phyloP scores from a whole-genome alignment of 768 basidiomycete species.

The Mycena albidolilacea region DNA sequence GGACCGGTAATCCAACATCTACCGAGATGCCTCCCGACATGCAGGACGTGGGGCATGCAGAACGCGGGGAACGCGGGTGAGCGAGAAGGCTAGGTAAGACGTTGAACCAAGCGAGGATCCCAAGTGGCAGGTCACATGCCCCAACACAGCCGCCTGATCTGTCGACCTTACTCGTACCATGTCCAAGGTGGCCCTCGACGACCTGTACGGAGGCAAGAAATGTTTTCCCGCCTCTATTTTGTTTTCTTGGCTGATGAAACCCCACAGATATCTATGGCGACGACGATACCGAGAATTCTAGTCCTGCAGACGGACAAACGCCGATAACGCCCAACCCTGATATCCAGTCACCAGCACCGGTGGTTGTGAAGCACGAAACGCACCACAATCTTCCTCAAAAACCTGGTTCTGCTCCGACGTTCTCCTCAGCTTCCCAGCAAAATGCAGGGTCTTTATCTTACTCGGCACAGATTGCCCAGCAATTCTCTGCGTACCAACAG shows the following conservation, averaged over 20 bases:
- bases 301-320: constrained; percentile 43
- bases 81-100: no score
- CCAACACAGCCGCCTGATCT: constrained; percentile 15
- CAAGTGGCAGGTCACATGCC: not conserved
- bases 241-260: constrained; percentile 21
- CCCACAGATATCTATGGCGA: constrained; percentile 68
- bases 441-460: constrained; percentile 60
- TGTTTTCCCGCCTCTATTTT: not conserved
- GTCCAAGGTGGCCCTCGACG: constrained; percentile 42
- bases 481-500: constrained; percentile 75
- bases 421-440: constrained; percentile 39
- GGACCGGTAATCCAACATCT: no score
- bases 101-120: no score
- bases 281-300: constrained; percentile 61
- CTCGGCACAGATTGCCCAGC: constrained; percentile 76
- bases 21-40: no score
- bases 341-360: constrained; percentile 18
- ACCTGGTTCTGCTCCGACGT: constrained; percentile 33
- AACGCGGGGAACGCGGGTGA: no score
- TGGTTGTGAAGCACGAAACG: constrained; percentile 30
- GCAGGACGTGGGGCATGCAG: no score
- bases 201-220: constrained; percentile 62
- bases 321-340: constrained; percentile 41
- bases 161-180: constrained; percentile 31
- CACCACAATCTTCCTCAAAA: constrained; percentile 37